Evolutionary conservation across 75 land plant species (phyloP).

Genomic region (Cryptomeria japonica): DNA sequence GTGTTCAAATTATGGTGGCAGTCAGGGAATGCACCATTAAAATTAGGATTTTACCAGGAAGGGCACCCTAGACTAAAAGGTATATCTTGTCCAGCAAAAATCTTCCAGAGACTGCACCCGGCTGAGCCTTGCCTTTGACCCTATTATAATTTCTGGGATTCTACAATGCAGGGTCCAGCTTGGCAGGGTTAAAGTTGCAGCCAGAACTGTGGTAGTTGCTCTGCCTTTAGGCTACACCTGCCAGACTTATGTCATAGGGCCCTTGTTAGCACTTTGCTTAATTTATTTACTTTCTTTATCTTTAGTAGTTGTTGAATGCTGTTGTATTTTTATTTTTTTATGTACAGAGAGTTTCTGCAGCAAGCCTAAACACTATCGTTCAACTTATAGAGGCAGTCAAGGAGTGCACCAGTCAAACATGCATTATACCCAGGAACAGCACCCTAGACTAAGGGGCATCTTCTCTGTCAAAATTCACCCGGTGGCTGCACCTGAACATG

Average conservation of each 20-base stretch:
- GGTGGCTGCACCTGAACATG: no score
- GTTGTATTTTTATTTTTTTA: not conserved
- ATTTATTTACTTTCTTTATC: not conserved
- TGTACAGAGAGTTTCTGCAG: not conserved
- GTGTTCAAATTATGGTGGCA: not conserved
- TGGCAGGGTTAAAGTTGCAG: not conserved
- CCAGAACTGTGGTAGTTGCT: not conserved
- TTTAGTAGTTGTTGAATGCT: not conserved
- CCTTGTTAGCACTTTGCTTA: not conserved
- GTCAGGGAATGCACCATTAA: not conserved
- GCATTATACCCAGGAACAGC: no score
- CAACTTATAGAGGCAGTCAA: no score
- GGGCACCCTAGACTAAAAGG: not conserved
- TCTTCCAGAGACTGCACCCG: not conserved
- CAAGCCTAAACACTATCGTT: no score
- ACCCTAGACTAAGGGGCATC: no score
- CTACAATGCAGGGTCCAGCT: not conserved
- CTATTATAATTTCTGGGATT: not conserved
- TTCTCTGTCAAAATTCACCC: no score
- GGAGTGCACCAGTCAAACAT: no score
- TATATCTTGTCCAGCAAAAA: not conserved
- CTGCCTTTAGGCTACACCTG: not conserved
- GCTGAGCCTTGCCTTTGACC: not conserved
- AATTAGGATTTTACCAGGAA: not conserved
- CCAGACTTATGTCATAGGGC: not conserved